phyloP scores from a whole-genome alignment of 2,329 filamentous ascomycete genomes.

The Tolypocladium nubicola region DNA sequence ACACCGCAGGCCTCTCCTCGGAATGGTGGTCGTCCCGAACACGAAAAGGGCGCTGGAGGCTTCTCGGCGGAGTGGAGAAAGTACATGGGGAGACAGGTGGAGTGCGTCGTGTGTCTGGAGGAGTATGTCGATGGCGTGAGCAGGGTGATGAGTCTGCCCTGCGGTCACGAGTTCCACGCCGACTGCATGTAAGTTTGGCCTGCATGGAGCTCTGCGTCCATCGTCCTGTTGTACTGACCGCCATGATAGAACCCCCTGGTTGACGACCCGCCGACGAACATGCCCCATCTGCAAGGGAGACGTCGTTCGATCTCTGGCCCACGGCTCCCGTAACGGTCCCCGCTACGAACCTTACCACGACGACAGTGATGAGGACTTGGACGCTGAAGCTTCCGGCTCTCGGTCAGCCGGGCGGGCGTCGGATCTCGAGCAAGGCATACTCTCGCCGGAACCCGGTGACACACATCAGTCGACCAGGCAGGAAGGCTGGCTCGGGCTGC shows the following conservation, averaged over 20 bases:
- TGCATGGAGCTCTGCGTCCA: neutral
- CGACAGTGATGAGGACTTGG: conserved; percentile 34
- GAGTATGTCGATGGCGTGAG: conserved; percentile 94
- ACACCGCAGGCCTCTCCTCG: conserved; percentile 22
- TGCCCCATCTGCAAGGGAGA: conserved; percentile 98
- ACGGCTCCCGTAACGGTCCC: conserved; percentile 37
- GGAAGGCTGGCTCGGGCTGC: conserved; percentile 26
- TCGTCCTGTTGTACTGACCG: conserved; percentile 8
- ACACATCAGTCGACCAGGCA: conserved; percentile 12
- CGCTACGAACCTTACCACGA: conserved; percentile 46
- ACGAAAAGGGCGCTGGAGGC: conserved; percentile 35
- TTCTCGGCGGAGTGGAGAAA: conserved; percentile 49
- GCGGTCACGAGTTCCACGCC: conserved; percentile 93
- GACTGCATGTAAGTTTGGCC: conserved; percentile 83
- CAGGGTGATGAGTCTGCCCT: conserved; percentile 91
- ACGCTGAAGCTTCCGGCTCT: conserved; percentile 23
- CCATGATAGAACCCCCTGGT: conserved; percentile 71
- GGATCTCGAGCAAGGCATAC: conserved; percentile 34
- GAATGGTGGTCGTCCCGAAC: conserved; percentile 23
- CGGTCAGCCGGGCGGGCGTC: conserved; percentile 18
- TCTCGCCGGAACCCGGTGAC: conserved; percentile 9
- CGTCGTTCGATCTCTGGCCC: conserved; percentile 64
- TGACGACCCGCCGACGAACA: conserved; percentile 89
- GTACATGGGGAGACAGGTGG: conserved; percentile 59
- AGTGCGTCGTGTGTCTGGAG: conserved; percentile 94